Conservation (phyloP, 2,329 filamentous ascomycete species). For the Didymella arachidicola region DNA sequence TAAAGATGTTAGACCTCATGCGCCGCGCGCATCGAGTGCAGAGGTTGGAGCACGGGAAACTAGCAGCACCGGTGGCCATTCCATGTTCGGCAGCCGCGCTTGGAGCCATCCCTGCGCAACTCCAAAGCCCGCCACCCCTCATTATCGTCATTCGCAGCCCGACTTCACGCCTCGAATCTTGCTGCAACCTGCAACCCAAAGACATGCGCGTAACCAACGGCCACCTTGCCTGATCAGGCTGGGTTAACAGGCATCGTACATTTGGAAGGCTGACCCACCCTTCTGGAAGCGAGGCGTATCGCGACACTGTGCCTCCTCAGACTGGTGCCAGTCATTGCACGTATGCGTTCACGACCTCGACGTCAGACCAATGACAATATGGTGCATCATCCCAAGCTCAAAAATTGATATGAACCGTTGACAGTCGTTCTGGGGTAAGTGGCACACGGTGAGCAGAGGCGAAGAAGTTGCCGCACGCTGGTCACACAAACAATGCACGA, state of each 20-base stretch:
- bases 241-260: slow-evolving; percentile 14
- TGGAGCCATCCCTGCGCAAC: slow-evolving; percentile 28
- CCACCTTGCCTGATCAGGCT: slow-evolving; percentile 12
- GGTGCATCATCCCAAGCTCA: background rate
- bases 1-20: slow-evolving; percentile 39
- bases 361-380: background rate
- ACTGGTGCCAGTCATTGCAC: background rate
- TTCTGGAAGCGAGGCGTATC: slow-evolving; percentile 19
- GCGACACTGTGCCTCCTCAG: background rate
- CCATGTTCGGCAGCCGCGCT: slow-evolving; percentile 30
- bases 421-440: background rate
- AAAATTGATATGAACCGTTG: background rate
- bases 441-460: background rate
- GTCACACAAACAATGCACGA: background rate
- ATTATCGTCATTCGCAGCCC: slow-evolving; percentile 15
- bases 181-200: slow-evolving; percentile 4
- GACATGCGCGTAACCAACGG: slow-evolving; percentile 1
- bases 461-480: background rate
- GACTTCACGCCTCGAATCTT: slow-evolving; percentile 14
- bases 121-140: slow-evolving; percentile 13
- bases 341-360: background rate
- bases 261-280: slow-evolving; percentile 21
- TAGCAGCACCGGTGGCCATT: slow-evolving; percentile 25
- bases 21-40: slow-evolving; percentile 23
- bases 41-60: slow-evolving; percentile 41